These are phyloP conservation scores for Vachellia collinsii DNA, from an alignment of 306 rosid genomes.

Conservation along the genomic window DNA sequence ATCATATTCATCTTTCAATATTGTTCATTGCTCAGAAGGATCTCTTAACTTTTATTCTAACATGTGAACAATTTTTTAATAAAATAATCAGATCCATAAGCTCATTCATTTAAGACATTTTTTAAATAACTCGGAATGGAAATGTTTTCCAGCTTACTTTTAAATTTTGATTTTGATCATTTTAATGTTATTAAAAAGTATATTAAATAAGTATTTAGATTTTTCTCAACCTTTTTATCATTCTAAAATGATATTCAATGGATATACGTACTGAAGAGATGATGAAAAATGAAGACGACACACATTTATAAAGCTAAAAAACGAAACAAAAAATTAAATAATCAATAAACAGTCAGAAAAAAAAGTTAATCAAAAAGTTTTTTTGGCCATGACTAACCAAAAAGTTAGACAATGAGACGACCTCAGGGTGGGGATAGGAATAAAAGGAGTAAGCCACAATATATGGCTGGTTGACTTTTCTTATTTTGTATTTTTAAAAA, in stretches of 20 bases:
- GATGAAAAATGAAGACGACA: too few relatives aligned
- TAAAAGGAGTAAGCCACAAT: neutral
- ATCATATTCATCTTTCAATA: neutral
- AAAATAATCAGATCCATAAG: neutral
- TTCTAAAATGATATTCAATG: neutral
- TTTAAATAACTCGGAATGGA: neutral
- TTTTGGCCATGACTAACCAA: neutral
- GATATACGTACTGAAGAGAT: neutral
- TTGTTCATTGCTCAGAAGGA: neutral
- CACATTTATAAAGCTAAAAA: too few relatives aligned
- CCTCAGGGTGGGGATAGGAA: neutral
- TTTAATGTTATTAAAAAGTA: too few relatives aligned
- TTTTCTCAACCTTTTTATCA: neutral
- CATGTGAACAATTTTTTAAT: neutral
- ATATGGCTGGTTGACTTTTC: conserved; percentile 12
- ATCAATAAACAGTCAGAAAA: neutral
- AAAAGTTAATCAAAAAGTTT: too few relatives aligned
- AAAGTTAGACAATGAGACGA: neutral
- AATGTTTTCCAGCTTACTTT: neutral
- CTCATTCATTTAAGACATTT: neutral
- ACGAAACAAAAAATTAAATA: neutral
- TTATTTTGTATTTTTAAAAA: neutral
- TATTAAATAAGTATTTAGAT: too few relatives aligned
- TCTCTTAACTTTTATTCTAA: neutral
- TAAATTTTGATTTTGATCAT: too few relatives aligned